phyloP scores from a whole-genome alignment of 2,329 filamentous ascomycete genomes.

The Phaeosphaeriaceae sp. region DNA sequence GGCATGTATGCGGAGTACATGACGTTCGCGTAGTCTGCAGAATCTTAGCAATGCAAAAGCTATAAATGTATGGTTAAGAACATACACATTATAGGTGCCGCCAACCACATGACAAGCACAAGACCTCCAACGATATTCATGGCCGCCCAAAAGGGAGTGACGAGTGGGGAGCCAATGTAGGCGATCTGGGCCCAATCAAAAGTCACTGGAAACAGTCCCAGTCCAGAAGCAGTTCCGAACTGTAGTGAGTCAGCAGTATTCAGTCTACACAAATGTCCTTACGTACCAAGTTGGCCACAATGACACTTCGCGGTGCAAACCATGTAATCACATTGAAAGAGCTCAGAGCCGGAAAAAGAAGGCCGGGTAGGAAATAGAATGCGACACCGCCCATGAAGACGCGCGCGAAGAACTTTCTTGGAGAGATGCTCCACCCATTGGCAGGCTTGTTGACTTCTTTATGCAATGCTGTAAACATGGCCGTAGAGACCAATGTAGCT shows the following conservation, averaged over 20 bases:
- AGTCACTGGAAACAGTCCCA: slow-evolving; percentile 83
- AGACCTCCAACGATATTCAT: slow-evolving; percentile 84
- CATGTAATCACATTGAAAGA: slow-evolving; percentile 91
- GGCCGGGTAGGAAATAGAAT: slow-evolving; percentile 86
- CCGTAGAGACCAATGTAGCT: slow-evolving; percentile 83
- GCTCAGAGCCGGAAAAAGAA: slow-evolving; percentile 82
- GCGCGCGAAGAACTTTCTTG: slow-evolving; percentile 83
- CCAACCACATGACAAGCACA: slow-evolving; percentile 83
- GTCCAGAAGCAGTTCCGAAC: slow-evolving; percentile 83
- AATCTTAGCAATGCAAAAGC: slow-evolving; percentile 6
- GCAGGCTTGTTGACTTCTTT: slow-evolving; percentile 83
- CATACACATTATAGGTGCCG: slow-evolving; percentile 75
- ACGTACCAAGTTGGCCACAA: slow-evolving; percentile 75
- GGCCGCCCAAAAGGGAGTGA: slow-evolving; percentile 86
- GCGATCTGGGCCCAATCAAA: slow-evolving; percentile 94
- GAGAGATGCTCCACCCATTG: slow-evolving; percentile 81
- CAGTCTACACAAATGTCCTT: neutral
- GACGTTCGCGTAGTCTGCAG: slow-evolving; percentile 73
- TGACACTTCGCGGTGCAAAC: slow-evolving; percentile 86
- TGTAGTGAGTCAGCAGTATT: slow-evolving; percentile 28
- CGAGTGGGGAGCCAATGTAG: slow-evolving; percentile 81
- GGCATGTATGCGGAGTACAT: slow-evolving; percentile 86
- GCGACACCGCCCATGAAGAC: slow-evolving; percentile 74
- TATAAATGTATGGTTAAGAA: neutral
- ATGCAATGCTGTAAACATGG: slow-evolving; percentile 88